Percentiles rank a stretch among this genome's conserved stretches.
Evolutionary conservation across 148 eudicot species (phyloP).

Genomic region (Suaeda aralocaspica): DNA sequence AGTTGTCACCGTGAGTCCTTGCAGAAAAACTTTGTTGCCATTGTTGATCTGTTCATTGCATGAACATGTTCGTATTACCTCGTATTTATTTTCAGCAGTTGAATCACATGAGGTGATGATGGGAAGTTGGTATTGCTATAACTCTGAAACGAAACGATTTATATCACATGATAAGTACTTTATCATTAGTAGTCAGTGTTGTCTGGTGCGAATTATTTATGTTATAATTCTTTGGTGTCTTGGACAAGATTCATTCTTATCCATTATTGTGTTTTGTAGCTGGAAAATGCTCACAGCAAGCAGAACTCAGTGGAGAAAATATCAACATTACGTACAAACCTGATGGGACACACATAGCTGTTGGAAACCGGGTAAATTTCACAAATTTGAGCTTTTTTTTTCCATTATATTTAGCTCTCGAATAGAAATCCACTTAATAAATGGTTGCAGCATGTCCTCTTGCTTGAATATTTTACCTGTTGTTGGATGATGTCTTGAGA

Average conservation of each 20-base stretch:
- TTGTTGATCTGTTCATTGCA: background rate
- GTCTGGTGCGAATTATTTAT: background rate
- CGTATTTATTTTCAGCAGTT: background rate
- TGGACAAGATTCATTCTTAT: background rate
- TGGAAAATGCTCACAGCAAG: slow-evolving; percentile 95
- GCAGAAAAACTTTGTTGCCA: background rate
- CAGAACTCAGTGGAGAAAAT: slow-evolving; percentile 95
- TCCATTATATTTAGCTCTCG: background rate
- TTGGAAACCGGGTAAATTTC: slow-evolving; percentile 79
- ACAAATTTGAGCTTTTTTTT: slow-evolving; percentile 1
- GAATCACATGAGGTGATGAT: background rate
- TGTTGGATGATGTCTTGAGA: background rate
- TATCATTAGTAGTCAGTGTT: background rate
- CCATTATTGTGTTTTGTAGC: slow-evolving; percentile 37
- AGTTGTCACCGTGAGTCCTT: background rate
- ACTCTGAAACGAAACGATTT: background rate
- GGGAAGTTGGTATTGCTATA: background rate
- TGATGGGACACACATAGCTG: slow-evolving; percentile 88
- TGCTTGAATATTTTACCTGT: background rate
- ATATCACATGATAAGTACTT: background rate
- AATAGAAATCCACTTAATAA: background rate
- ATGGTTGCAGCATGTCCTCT: slow-evolving; percentile 7
- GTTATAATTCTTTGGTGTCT: background rate
- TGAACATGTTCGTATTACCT: background rate
- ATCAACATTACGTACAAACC: slow-evolving; percentile 94